These are phyloP conservation scores for Mucor mucedo DNA, from an alignment of 371 early-diverging fungal genomes.

Conservation along the genomic window DNA sequence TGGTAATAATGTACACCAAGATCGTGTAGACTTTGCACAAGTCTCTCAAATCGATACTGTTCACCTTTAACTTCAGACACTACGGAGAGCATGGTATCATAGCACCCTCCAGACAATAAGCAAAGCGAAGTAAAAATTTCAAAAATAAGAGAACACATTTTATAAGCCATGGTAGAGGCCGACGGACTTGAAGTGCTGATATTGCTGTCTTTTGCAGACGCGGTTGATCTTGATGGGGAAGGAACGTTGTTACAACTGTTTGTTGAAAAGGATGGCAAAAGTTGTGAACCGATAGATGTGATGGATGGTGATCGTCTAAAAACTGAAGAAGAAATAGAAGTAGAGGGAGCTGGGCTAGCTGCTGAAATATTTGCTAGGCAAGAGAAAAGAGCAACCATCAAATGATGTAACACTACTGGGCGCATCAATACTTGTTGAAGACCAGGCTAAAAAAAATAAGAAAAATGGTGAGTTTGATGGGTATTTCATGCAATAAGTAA, in stretches of 20 bases:
- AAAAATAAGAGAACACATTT: slow-evolving; percentile 21
- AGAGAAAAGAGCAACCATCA: slow-evolving; percentile 32
- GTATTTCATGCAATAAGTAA: not conserved
- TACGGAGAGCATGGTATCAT: slow-evolving; percentile 50
- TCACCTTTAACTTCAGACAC: slow-evolving; percentile 68
- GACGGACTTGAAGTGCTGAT: not conserved
- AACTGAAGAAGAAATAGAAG: slow-evolving; percentile 10
- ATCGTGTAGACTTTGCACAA: slow-evolving; percentile 52
- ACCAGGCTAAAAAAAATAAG: slow-evolving; percentile 48
- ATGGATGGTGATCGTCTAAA: slow-evolving; percentile 27
- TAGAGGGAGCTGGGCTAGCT: slow-evolving; percentile 9
- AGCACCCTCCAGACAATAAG: slow-evolving; percentile 51
- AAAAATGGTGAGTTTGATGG: too few relatives aligned
- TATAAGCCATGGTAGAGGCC: slow-evolving; percentile 5
- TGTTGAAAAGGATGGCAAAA: slow-evolving; percentile 27
- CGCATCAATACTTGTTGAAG: slow-evolving; percentile 56
- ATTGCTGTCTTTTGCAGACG: not conserved
- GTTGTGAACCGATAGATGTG: slow-evolving; percentile 25
- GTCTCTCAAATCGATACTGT: slow-evolving; percentile 66
- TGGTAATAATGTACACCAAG: slow-evolving; percentile 15
- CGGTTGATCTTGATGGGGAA: slow-evolving; percentile 40
- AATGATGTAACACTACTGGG: slow-evolving; percentile 39
- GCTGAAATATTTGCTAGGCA: slow-evolving; percentile 13
- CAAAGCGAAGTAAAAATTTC: slow-evolving; percentile 46
- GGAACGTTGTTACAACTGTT: slow-evolving; percentile 27